Percentiles rank a stretch among this genome's conserved stretches.
These are phyloP conservation scores for Penicillium coffeae DNA, from an alignment of 495 filamentous ascomycete genomes.

Conservation along the genomic window DNA sequence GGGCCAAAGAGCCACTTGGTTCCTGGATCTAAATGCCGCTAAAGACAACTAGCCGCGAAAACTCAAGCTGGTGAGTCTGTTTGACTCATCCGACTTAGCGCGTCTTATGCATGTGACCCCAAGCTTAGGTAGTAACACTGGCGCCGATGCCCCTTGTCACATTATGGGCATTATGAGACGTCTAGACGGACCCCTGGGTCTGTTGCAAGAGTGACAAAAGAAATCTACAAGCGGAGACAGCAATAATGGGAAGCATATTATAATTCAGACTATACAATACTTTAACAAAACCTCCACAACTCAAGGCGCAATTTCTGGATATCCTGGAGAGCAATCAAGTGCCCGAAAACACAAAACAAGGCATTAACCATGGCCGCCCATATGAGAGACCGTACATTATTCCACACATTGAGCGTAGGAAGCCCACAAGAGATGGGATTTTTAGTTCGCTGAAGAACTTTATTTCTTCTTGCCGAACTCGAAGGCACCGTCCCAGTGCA, in stretches of 20 bases:
- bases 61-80: too few relatives aligned
- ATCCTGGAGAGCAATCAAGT: constrained; percentile 11
- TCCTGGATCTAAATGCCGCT: too few relatives aligned
- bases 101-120: too few relatives aligned
- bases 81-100: too few relatives aligned
- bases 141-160: too few relatives aligned
- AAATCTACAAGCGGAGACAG: too few relatives aligned
- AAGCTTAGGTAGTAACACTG: too few relatives aligned
- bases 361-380: constrained; percentile 12
- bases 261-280: constrained; percentile 10
- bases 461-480: constrained; percentile 15
- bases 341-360: constrained; percentile 13
- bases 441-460: background rate
- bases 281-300: constrained; percentile 2
- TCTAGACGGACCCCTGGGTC: too few relatives aligned
- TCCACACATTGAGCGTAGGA: background rate
- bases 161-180: too few relatives aligned
- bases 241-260: background rate
- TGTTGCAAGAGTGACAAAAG: too few relatives aligned
- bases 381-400: constrained; percentile 6
- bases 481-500: constrained; percentile 29
- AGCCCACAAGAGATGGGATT: background rate
- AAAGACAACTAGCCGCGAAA: too few relatives aligned
- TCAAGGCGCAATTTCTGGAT: constrained; percentile 18
- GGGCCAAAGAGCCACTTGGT: too few relatives aligned